Evolutionary conservation across 2,329 filamentous ascomycete species (phyloP).

Genomic region (Nothophoma quercina): DNA sequence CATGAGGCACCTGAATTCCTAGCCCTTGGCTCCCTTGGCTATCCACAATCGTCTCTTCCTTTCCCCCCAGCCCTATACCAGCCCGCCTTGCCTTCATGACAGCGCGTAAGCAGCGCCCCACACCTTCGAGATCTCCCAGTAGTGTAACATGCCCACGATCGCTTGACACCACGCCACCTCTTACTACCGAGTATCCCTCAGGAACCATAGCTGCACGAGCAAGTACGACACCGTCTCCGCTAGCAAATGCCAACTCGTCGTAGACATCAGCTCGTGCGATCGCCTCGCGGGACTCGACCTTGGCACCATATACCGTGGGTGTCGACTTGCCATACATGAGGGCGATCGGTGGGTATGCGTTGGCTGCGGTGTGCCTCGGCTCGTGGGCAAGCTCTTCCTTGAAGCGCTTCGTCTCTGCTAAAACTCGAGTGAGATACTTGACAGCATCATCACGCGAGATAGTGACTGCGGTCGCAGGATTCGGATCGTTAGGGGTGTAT

Average conservation of each 20-base stretch:
- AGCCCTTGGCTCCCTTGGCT: slow-evolving; percentile 50
- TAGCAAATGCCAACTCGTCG: slow-evolving; percentile 84
- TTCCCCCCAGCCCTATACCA: slow-evolving; percentile 75
- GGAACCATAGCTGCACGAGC: slow-evolving; percentile 87
- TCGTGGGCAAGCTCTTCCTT: slow-evolving; percentile 75
- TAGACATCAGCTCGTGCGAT: slow-evolving; percentile 82
- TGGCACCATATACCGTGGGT: slow-evolving; percentile 83
- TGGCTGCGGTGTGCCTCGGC: slow-evolving; percentile 66
- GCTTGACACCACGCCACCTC: slow-evolving; percentile 76
- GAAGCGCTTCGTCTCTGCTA: slow-evolving; percentile 76
- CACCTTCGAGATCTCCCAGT: slow-evolving; percentile 81
- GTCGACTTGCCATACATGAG: slow-evolving; percentile 87
- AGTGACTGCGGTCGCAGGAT: slow-evolving; percentile 54
- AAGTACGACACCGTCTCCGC: slow-evolving; percentile 88
- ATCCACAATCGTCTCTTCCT: slow-evolving; percentile 63
- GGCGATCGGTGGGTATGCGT: slow-evolving; percentile 80
- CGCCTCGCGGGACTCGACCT: slow-evolving; percentile 73
- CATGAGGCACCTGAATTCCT: slow-evolving; percentile 5
- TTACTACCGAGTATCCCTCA: slow-evolving; percentile 75
- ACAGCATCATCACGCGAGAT: slow-evolving; percentile 64
- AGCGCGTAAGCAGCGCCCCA: slow-evolving; percentile 76
- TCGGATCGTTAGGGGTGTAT: slow-evolving; percentile 30
- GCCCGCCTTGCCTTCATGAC: slow-evolving; percentile 72
- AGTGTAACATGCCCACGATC: slow-evolving; percentile 89
- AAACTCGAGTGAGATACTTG: slow-evolving; percentile 76